Evolutionary conservation across 306 rosid species (phyloP).

Genomic region (Elaeagnus macrophylla): DNA sequence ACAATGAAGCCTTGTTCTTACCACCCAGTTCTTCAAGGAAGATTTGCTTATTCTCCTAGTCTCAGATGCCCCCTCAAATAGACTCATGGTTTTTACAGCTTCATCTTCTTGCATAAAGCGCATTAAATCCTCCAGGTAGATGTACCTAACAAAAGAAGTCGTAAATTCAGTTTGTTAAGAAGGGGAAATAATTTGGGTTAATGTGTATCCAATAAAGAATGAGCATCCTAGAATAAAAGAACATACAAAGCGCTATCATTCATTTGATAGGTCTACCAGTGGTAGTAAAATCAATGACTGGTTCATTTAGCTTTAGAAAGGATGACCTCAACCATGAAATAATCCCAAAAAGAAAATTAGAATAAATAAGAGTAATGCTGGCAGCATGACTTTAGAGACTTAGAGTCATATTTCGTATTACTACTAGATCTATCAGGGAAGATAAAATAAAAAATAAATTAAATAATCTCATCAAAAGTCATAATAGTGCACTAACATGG

Average conservation of each 20-base stretch:
- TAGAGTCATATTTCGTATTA: too few species aligned
- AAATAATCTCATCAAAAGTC: too few species aligned
- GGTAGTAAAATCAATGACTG: too few species aligned
- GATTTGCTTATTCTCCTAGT: constrained; percentile 56
- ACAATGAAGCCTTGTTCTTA: constrained; percentile 28
- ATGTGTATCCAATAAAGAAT: not conserved
- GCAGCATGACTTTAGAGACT: too few species aligned
- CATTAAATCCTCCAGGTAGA: constrained; percentile 52
- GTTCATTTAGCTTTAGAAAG: too few species aligned
- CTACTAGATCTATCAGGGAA: too few species aligned
- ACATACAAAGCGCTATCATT: not conserved
- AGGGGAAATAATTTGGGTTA: not conserved
- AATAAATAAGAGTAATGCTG: too few species aligned
- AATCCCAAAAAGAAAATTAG: too few species aligned
- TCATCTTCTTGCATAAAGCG: constrained; percentile 81
- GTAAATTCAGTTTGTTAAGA: not conserved
- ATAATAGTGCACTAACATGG: too few species aligned
- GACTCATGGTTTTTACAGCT: constrained; percentile 53
- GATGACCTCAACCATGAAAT: too few species aligned
- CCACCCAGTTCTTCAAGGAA: constrained; percentile 88
- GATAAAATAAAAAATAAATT: too few species aligned
- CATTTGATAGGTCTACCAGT: not conserved
- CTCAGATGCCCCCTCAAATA: constrained; percentile 71
- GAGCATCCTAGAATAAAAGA: not conserved
- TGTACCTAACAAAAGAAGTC: constrained; percentile 34